A percentile compares a stretch with the other conserved stretches of the same genome.
These are phyloP conservation scores for Aspergillus puulaauensis DNA, from an alignment of 2,329 filamentous ascomycete species.

Conservation along the genomic window DNA sequence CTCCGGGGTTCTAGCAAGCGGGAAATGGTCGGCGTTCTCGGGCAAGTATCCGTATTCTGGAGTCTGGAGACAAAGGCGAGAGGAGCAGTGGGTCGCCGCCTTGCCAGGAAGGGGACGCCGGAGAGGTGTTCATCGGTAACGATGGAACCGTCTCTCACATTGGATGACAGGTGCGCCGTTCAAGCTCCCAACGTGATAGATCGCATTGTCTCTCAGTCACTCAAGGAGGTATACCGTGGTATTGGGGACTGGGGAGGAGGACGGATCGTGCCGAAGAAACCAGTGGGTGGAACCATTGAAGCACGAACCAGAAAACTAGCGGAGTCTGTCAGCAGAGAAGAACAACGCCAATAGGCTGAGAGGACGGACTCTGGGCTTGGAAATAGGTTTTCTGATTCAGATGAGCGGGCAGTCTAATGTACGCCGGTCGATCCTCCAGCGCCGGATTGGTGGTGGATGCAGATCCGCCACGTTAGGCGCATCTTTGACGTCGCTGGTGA, in stretches of 20 bases:
- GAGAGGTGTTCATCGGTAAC: background rate
- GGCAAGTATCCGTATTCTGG: no score
- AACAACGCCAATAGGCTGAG: background rate
- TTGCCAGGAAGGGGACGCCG: background rate
- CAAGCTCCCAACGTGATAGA: background rate
- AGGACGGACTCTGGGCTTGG: background rate
- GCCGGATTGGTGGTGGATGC: constrained; percentile 9
- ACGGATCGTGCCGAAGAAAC: constrained; percentile 16
- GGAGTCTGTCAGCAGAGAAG: constrained; percentile 4
- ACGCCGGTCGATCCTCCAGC: constrained; percentile 20
- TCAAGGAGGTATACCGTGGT: background rate
- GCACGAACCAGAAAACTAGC: constrained; percentile 1
- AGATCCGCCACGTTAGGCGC: constrained; percentile 14
- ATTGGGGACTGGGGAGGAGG: background rate
- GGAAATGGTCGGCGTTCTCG: background rate
- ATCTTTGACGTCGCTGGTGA: constrained; percentile 14
- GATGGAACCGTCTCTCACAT: background rate
- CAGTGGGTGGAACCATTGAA: constrained; percentile 6
- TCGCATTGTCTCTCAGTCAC: background rate
- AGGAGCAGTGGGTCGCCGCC: no score
- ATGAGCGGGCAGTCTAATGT: constrained; percentile 17
- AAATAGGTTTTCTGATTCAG: background rate
- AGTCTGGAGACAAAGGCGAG: background rate
- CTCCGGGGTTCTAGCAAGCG: background rate
- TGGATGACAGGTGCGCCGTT: background rate